Base-by-base conservation (phyloP, 1,284 basidiomycete species). In the Trichosporon inkin region DNA sequence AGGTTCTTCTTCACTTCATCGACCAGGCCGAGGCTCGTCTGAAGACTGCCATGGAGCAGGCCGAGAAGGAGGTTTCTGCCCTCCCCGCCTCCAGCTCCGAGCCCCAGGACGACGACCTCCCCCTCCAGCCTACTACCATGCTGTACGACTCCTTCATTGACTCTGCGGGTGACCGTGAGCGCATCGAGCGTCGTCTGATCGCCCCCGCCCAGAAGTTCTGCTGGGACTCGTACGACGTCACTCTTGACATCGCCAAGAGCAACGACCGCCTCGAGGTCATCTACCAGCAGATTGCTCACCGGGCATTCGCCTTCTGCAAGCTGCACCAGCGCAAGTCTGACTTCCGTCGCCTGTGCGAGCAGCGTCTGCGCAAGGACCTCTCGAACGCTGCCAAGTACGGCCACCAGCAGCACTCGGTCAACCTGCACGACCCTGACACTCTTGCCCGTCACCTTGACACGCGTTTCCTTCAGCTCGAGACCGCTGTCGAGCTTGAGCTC, bases 131-230 rank as follows among this genome's bases (percentile, higher is more conserved):
- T 22, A 39, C 66, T 20, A 72, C 74, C 22, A 67, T 79, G 64
- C 67, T 79, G 41, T 64, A 73, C 40, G 75, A 78, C 55, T 71
- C 71, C 19, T 79, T 76, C 65, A 70, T 73, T 57, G 76, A 75
- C 58, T 66, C 49, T 17, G 91, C 60, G 87, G 96, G 74, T 37
- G 94, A 84, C 81, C 90, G 91, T 79, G 95, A 99, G 80, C 83
- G 96, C 69, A 97, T 94, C 47, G 95, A 99, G 80, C 83, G 96
- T 60, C 89, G 92, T 22, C 84, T 99, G 56, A 92, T 99, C 67
- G 96, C 92, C 0, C 95, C 96, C 1, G 97, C 93, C 87, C 87
- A 99, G 76, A 95, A 96, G 78, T 98, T 98, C 79, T 84, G 95
- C 32, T 99, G 94, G 93, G 95, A 99, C 83, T 92, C 92, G 66